These are phyloP conservation scores for Fagopyrum tataricum DNA, from an alignment of 148 eudicot genomes.

Conservation along the genomic window DNA sequence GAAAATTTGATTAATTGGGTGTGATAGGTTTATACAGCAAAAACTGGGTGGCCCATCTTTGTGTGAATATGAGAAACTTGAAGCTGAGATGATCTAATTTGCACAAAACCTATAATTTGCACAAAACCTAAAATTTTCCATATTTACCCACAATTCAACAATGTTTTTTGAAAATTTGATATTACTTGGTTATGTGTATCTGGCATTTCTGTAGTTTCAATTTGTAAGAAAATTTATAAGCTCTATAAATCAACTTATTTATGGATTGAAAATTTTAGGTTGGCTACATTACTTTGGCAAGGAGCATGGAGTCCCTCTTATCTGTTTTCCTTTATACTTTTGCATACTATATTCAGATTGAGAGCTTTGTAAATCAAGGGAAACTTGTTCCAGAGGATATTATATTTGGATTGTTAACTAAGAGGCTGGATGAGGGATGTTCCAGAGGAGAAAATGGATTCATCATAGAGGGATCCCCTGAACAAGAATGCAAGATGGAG, in stretches of 20 bases:
- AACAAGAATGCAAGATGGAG: conserved; percentile 68
- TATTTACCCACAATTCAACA: neutral
- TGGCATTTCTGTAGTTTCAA: neutral
- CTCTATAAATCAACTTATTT: neutral
- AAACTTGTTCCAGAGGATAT: conserved; percentile 82
- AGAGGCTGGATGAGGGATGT: conserved; percentile 79
- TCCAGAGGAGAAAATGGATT: conserved; percentile 75
- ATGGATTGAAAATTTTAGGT: neutral
- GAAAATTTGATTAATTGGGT: neutral
- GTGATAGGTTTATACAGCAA: conserved; percentile 73
- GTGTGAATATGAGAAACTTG: conserved; percentile 71
- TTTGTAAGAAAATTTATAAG: neutral
- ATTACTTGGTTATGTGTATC: neutral
- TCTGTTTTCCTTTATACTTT: neutral
- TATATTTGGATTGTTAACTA: conserved; percentile 71
- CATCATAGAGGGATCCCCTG: conserved; percentile 84
- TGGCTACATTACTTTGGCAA: neutral
- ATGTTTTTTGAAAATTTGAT: neutral
- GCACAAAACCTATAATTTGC: too few species aligned
- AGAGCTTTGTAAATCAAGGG: conserved; percentile 65
- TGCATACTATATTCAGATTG: conserved; percentile 39
- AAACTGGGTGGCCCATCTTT: conserved; percentile 79
- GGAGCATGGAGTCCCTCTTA: neutral
- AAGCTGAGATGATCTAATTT: conserved; percentile 62
- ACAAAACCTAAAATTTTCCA: neutral